These are phyloP conservation scores for Suillus americanus DNA, from an alignment of 768 basidiomycete species.

Conservation along the genomic window DNA sequence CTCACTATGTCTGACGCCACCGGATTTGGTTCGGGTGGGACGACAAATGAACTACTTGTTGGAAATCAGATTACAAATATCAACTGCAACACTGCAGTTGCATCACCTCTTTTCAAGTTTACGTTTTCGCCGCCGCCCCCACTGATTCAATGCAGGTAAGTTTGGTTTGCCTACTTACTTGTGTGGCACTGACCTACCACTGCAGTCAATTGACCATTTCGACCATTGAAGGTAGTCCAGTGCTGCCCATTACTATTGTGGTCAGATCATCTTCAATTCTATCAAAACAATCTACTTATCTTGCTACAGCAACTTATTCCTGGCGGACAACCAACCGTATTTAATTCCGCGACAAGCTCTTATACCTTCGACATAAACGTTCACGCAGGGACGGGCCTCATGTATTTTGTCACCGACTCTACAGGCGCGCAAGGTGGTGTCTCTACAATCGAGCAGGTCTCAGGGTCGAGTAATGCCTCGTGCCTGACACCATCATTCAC, in stretches of 20 bases:
- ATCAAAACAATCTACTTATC: slow-evolving; percentile 2
- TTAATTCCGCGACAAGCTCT: slow-evolving; percentile 36
- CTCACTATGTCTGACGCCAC: not conserved
- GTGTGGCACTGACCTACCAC: slow-evolving; percentile 9
- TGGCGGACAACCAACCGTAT: slow-evolving; percentile 49
- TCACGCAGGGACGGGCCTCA: slow-evolving; percentile 51
- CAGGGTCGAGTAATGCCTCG: slow-evolving; percentile 41
- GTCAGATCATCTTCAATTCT: slow-evolving; percentile 31
- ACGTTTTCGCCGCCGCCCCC: slow-evolving; percentile 41
- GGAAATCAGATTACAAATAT: slow-evolving; percentile 39
- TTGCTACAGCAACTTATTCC: slow-evolving; percentile 57
- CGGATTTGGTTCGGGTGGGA: slow-evolving; percentile 33
- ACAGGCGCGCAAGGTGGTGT: slow-evolving; percentile 53
- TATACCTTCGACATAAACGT: slow-evolving; percentile 57
- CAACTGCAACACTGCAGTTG: slow-evolving; percentile 49
- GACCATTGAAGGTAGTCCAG: slow-evolving; percentile 16
- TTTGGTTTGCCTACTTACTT: not conserved
- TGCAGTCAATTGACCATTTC: slow-evolving; percentile 47
- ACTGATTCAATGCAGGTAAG: slow-evolving; percentile 62
- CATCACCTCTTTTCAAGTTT: slow-evolving; percentile 46
- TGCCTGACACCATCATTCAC: slow-evolving; percentile 64
- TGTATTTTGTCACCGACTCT: slow-evolving; percentile 58
- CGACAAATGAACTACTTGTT: slow-evolving; percentile 47
- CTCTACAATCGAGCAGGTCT: slow-evolving; percentile 50
- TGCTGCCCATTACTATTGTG: slow-evolving; percentile 52